Evolutionary conservation across 768 basidiomycete species (phyloP), one percentile per base, ranked within the genome.

Genomic region (Solioccasus polychromus): DNA sequence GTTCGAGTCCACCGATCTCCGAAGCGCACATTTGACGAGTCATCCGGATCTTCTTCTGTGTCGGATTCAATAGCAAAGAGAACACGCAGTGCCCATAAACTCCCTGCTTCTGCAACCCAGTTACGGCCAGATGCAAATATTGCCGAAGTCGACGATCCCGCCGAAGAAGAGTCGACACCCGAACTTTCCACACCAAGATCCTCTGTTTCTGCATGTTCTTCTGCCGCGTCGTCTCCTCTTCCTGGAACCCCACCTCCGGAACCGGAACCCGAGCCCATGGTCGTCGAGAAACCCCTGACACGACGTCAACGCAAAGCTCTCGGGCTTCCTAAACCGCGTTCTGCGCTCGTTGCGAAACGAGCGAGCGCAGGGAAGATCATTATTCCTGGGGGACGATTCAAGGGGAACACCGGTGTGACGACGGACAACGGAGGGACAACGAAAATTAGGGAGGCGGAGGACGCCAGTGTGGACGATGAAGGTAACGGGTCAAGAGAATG

Each of bases 241-340:
- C 64, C 70, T n/a, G 63, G 66, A 42, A 63, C 66, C 6, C 61
- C 64, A 0, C 62, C 68, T 32, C 60, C 62, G 1, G 62, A 63
- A 10, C 51, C 59, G 1, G 68, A 44, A 11, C 31, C 42, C 1
- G 47, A 52, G 18, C 42, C 51, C 8, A 36, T 31, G 10, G 35
- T 6, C 19, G 15, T 45, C 26, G 51, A 70, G 51, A 72, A 66
- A 36, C 72, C 71, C 6, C 43, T 90, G 36, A 90, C 86, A 7
- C 68, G 82, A 38, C 69, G 86, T 18, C 79, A 91, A 64, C 72
- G 83, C 26, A 89, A 83, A 66, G 71, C 69, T n/a, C 70, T 83
- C 10, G 83, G 84, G 2, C 60, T 89, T 34, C 85, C 85, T 0
- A 86, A 82, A 59, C 59, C 71, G 1, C 69, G 77, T 4, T 28